These are phyloP conservation scores for Laguncularia racemosa DNA, from an alignment of 345 rosid genomes.

Conservation along the genomic window DNA sequence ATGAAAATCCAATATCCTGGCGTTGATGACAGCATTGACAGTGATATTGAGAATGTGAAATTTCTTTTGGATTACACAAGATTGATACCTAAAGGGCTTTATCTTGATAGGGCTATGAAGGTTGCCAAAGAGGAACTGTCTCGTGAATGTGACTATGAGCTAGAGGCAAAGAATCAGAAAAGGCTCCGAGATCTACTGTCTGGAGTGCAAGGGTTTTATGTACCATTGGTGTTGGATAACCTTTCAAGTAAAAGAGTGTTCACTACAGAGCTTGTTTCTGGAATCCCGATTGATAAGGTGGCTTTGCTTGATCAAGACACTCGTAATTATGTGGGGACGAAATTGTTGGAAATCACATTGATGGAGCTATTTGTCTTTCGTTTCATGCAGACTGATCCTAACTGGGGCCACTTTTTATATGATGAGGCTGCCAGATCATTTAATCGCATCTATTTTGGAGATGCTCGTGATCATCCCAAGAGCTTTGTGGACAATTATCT, in stretches of 20 bases:
- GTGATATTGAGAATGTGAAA: conserved; percentile 93
- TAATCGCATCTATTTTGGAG: conserved; percentile 93
- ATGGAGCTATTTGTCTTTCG: conserved; percentile 82
- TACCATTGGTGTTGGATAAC: conserved; percentile 71
- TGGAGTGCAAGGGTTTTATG: conserved; percentile 52
- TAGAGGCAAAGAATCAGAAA: conserved; percentile 87
- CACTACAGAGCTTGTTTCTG: conserved; percentile 76
- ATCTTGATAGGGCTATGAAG: conserved; percentile 89
- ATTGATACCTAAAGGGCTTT: conserved; percentile 88
- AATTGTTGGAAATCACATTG: conserved; percentile 80
- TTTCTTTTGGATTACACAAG: conserved; percentile 75
- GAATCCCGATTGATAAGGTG: conserved; percentile 91
- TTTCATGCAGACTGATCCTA: conserved; percentile 99
- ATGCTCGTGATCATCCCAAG: conserved; percentile 88
- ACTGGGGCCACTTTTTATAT: conserved; percentile 91
- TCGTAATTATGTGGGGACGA: conserved; percentile 70
- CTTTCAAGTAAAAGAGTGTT: conserved; percentile 75
- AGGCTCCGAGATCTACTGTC: conserved; percentile 54
- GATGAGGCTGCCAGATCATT: conserved; percentile 54
- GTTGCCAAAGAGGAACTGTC: conserved; percentile 93
- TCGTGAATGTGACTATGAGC: conserved; percentile 83
- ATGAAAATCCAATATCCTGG: conserved; percentile 99
- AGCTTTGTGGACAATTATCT: conserved; percentile 78
- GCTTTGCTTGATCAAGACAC: conserved; percentile 67
- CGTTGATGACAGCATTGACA: conserved; percentile 89